Evolutionary conservation across 768 basidiomycete genomes (phyloP), one percentile per base, ranked within the genome.

Genomic region (Rickenella mellea): DNA sequence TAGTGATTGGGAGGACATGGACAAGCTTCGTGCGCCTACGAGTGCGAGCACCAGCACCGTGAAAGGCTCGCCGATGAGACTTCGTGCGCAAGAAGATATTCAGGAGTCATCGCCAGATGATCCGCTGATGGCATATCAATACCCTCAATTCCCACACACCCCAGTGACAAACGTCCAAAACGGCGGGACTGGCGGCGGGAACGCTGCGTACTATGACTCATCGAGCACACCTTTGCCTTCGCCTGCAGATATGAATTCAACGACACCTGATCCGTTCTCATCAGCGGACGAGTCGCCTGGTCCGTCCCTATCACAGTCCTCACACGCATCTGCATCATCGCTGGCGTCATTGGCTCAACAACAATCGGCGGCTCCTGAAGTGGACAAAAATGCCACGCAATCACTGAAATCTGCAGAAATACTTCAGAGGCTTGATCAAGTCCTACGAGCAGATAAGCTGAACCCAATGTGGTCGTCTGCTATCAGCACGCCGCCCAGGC

Each of bases 401-500:
- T 58, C 50, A 54, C 55, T 43, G 75, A 74, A n/a, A 54, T 75
- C 76, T 10, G 58, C 69, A 20, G 55, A 74, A 20, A 62, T 88
- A 15, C 66, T 87, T 43, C 80, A 84, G 41, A 73, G 76, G 10
- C 66, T 89, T 29, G 82, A 87, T 27, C 83, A 83, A 45, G 71
- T 73, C 50, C 63, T 88, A n/a, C 67, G 73, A 24, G 71, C 75
- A 39, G 78, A 77, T 21, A 69, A 74, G 11, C 76, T 68, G 53
- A 73, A 71, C 57, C 65, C 71, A 1, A 62, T 76, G 51, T 76
- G 74, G 71, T 67, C 83, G 5, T 71, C 74, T 33, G 71, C 72
- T 22, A 68, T 93, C 39, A 90, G 94, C 49, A 79, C 87, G 48
- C 87, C 91, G 12, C 88, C 90, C 6, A 77, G 96, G 31, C 90